Evolutionary conservation across 2,329 filamentous ascomycete species (phyloP).

Genomic region (Aspergillus awamori): DNA sequence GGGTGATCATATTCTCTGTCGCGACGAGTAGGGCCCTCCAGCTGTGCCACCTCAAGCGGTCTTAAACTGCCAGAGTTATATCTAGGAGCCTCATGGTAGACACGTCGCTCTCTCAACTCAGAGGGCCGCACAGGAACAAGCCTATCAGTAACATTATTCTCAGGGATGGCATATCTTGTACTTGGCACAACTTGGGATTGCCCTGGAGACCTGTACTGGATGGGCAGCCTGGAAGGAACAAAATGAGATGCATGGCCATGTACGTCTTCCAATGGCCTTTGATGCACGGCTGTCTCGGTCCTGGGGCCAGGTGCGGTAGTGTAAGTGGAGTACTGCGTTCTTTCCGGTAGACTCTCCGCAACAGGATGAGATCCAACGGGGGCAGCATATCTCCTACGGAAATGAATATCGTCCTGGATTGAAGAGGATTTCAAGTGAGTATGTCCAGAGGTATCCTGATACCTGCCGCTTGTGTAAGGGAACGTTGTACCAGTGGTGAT

Average conservation of each 20-base stretch:
- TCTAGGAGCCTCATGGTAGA: constrained; percentile 25
- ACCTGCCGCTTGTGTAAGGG: constrained; percentile 20
- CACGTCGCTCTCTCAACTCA: constrained; percentile 19
- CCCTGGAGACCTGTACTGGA: constrained; percentile 15
- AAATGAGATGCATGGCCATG: constrained; percentile 21
- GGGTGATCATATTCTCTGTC: constrained; percentile 23
- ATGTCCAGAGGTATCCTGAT: constrained; percentile 23
- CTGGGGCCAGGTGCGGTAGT: constrained; percentile 20
- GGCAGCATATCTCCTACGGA: constrained; percentile 29
- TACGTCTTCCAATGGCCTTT: constrained; percentile 19
- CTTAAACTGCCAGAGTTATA: constrained; percentile 17
- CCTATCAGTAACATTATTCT: constrained; percentile 26
- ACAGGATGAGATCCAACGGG: constrained; percentile 23
- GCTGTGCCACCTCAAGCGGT: constrained; percentile 15
- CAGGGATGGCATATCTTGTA: constrained; percentile 19
- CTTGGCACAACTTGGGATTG: constrained; percentile 19
- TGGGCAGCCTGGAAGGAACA: constrained; percentile 14
- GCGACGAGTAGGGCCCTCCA: constrained; percentile 19
- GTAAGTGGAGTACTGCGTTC: constrained; percentile 19
- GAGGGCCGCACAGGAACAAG: constrained; percentile 18
- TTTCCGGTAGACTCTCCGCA: constrained; percentile 24
- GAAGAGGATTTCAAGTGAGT: constrained; percentile 18
- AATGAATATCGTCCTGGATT: constrained; percentile 22
- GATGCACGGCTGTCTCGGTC: constrained; percentile 23
- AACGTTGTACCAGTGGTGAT: constrained; percentile 17